These are phyloP conservation scores for Sugiyamaella grinbergsii DNA, from an alignment of 1,139 yeast species.

Conservation along the genomic window DNA sequence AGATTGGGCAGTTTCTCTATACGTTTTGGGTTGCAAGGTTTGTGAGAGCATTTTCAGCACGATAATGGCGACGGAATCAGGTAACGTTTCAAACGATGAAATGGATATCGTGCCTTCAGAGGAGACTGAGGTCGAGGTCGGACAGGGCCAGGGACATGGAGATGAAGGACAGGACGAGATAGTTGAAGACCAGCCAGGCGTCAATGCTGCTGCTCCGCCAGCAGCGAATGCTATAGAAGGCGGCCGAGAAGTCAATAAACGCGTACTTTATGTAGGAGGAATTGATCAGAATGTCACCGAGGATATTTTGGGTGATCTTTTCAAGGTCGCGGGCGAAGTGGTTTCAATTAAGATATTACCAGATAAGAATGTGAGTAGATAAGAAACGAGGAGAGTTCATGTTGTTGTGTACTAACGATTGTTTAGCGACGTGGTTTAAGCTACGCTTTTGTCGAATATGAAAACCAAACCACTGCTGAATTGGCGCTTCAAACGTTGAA, in stretches of 20 bases:
- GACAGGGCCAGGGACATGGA: not conserved
- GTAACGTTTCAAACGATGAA: slow-evolving; percentile 9
- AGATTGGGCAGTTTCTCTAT: not conserved
- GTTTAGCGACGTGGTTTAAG: slow-evolving; percentile 64
- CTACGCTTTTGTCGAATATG: slow-evolving; percentile 83
- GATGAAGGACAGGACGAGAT: not conserved
- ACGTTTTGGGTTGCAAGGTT: not conserved
- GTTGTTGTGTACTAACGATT: slow-evolving; percentile 19
- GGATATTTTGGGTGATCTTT: slow-evolving; percentile 59
- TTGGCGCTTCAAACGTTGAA: slow-evolving; percentile 63
- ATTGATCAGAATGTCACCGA: slow-evolving; percentile 68
- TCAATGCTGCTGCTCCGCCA: slow-evolving; percentile 26
- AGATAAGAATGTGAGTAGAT: slow-evolving; percentile 56
- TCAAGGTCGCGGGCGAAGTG: slow-evolving; percentile 60
- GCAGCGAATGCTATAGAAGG: slow-evolving; percentile 75
- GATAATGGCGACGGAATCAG: slow-evolving; percentile 13
- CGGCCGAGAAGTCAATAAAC: slow-evolving; percentile 75
- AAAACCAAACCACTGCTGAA: slow-evolving; percentile 58
- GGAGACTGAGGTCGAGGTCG: slow-evolving; percentile 1
- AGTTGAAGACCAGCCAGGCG: slow-evolving; percentile 1
- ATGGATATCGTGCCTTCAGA: not conserved
- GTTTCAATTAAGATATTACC: slow-evolving; percentile 56
- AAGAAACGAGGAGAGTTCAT: too few relatives aligned
- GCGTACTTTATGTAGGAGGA: slow-evolving; percentile 76
- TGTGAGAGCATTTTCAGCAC: not conserved